Evolutionary conservation across 345 rosid genomes (phyloP).

Genomic region (Conringia planisiliqua): DNA sequence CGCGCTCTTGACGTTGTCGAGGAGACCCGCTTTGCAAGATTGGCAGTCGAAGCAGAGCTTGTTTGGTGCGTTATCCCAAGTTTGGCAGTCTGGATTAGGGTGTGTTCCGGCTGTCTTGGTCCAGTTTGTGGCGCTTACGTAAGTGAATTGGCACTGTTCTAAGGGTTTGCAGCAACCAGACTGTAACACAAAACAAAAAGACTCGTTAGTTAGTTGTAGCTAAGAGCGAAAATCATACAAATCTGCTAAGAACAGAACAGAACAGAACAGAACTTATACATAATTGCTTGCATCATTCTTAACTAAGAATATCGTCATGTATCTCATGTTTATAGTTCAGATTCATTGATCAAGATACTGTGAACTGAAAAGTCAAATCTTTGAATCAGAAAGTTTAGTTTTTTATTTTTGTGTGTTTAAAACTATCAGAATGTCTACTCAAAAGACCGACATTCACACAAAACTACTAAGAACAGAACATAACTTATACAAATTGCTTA

Average conservation of each 20-base stretch:
- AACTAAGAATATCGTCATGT: no score
- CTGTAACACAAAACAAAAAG: slow-evolving; percentile 37
- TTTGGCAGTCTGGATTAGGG: slow-evolving; percentile 53
- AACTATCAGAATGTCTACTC: not conserved
- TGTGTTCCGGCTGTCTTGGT: slow-evolving; percentile 14
- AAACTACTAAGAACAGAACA: not conserved
- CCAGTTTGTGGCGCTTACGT: slow-evolving; percentile 60
- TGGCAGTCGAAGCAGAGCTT: slow-evolving; percentile 74
- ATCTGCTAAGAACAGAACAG: no score
- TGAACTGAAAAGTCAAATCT: not conserved
- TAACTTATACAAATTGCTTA: not conserved
- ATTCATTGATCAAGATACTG: not conserved
- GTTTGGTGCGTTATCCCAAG: slow-evolving; percentile 48
- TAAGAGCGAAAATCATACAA: no score
- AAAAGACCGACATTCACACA: not conserved
- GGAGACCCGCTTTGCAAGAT: slow-evolving; percentile 91
- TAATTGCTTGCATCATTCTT: no score
- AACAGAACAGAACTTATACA: no score
- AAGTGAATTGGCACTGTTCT: slow-evolving; percentile 54
- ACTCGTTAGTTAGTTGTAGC: not conserved
- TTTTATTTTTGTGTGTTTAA: not conserved
- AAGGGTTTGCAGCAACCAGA: slow-evolving; percentile 98
- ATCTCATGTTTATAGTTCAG: not conserved
- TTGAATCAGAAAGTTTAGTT: not conserved
- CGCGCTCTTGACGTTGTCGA: slow-evolving; percentile 70